Evolutionary conservation across 805 yeast species (phyloP).

Genomic region (Candida cerambycidarum): DNA sequence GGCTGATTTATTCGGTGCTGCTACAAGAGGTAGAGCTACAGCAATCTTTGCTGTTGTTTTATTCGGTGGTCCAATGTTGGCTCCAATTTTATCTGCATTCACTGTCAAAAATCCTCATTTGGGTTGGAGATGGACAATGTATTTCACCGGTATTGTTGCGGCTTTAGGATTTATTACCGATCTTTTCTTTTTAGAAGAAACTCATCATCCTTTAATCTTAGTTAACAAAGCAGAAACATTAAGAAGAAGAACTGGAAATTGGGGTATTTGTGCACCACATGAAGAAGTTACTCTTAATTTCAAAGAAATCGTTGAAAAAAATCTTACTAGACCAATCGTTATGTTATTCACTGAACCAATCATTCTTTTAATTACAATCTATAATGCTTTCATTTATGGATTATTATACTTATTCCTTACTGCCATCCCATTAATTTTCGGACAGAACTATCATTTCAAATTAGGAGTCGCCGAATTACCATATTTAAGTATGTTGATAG

Average conservation of each 20-base stretch:
- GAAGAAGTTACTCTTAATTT: slow-evolving; percentile 31
- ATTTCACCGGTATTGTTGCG: slow-evolving; percentile 47
- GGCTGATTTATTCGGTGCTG: slow-evolving; percentile 74
- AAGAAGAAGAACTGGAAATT: slow-evolving; percentile 40
- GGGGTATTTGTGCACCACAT: slow-evolving; percentile 41
- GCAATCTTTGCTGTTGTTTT: slow-evolving; percentile 70
- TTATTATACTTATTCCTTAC: slow-evolving; percentile 46
- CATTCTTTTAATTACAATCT: slow-evolving; percentile 42
- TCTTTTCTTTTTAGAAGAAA: slow-evolving; percentile 34
- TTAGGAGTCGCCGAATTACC: slow-evolving; percentile 76
- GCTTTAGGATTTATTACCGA: slow-evolving; percentile 30
- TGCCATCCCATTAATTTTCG: slow-evolving; percentile 47
- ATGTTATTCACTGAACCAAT: slow-evolving; percentile 45
- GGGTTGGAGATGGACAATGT: slow-evolving; percentile 62
- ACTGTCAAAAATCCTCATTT: slow-evolving; percentile 36
- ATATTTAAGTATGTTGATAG: slow-evolving; percentile 71
- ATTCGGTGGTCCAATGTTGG: slow-evolving; percentile 76
- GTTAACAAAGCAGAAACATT: slow-evolving; percentile 32
- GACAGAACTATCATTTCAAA: slow-evolving; percentile 53
- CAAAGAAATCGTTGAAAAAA: slow-evolving; percentile 35
- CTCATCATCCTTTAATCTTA: slow-evolving; percentile 40
- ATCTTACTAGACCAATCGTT: slow-evolving; percentile 35
- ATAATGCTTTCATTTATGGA: slow-evolving; percentile 51
- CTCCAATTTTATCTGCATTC: slow-evolving; percentile 61
- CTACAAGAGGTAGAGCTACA: slow-evolving; percentile 72